Percentiles rank a stretch among this genome's conserved stretches.
Evolutionary conservation across 2,329 filamentous ascomycete species (phyloP).

Genomic region (Bipolaris oryzae): DNA sequence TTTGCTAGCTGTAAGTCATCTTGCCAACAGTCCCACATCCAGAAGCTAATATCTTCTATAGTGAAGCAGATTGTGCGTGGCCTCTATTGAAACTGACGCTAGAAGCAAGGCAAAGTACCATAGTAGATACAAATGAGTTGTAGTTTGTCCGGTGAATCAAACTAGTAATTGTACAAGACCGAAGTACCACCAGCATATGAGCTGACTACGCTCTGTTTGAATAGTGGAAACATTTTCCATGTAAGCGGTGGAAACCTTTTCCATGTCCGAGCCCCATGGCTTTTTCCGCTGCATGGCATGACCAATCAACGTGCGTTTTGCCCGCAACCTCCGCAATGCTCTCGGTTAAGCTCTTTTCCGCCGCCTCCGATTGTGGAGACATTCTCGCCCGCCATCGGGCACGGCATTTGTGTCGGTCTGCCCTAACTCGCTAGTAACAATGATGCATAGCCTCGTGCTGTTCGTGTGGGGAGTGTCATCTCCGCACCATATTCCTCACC

Average conservation of each 20-base stretch:
- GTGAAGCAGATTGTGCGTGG: constrained; percentile 44
- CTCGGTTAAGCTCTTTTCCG: constrained; percentile 39
- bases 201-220: constrained; percentile 10
- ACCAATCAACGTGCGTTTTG: constrained; percentile 22
- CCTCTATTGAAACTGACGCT: constrained; percentile 27
- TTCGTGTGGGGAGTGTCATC: constrained; percentile 40
- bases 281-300: constrained; percentile 13
- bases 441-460: constrained; percentile 32
- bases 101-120: neutral
- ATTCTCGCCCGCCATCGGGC: constrained; percentile 39
- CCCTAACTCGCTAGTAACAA: constrained; percentile 30
- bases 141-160: neutral
- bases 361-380: constrained; percentile 27
- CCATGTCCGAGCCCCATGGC: constrained; percentile 16
- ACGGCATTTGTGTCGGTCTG: constrained; percentile 42
- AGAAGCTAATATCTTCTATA: constrained; percentile 18
- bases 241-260: constrained; percentile 27
- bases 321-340: constrained; percentile 21
- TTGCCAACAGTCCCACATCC: neutral
- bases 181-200: neutral
- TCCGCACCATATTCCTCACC: constrained; percentile 32
- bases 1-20: constrained; percentile 41
- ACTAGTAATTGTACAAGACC: neutral
- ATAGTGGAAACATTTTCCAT: neutral
- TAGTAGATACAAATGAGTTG: neutral